These are phyloP conservation scores for Delphinella strobiligena DNA, from an alignment of 2,329 filamentous ascomycete genomes.

Conservation along the genomic window DNA sequence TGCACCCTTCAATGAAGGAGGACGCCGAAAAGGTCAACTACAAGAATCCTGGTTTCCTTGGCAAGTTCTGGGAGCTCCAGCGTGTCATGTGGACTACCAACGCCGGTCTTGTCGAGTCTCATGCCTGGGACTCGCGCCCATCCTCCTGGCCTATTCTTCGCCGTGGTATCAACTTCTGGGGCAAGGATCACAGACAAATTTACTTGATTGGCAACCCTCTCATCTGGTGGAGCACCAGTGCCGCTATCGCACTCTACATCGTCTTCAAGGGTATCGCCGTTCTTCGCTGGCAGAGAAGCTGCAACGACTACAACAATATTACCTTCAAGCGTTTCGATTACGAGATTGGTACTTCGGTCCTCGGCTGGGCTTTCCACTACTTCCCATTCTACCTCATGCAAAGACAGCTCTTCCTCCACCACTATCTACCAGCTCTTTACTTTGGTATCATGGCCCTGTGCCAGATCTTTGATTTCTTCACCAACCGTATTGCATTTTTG, in stretches of 20 bases:
- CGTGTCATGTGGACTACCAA: slow-evolving; percentile 99
- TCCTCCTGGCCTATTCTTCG: slow-evolving; percentile 83
- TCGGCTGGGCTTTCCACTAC: slow-evolving; percentile 96
- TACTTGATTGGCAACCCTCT: slow-evolving; percentile 93
- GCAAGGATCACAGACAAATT: slow-evolving; percentile 83
- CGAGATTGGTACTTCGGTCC: slow-evolving; percentile 77
- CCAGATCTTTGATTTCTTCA: slow-evolving; percentile 78
- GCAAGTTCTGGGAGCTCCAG: slow-evolving; percentile 95
- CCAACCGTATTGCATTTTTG: slow-evolving; percentile 57
- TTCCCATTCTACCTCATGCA: slow-evolving; percentile 99
- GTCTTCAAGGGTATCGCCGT: slow-evolving; percentile 79
- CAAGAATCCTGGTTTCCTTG: slow-evolving; percentile 83
- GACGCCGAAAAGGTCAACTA: slow-evolving; percentile 93
- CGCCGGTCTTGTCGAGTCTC: slow-evolving; percentile 87
- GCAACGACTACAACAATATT: slow-evolving; percentile 66
- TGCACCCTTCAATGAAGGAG: slow-evolving; percentile 62
- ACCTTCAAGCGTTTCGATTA: slow-evolving; percentile 97
- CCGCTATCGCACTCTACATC: slow-evolving; percentile 63
- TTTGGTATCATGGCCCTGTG: slow-evolving; percentile 84
- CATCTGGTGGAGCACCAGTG: slow-evolving; percentile 84
- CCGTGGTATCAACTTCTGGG: slow-evolving; percentile 99
- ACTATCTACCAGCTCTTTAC: slow-evolving; percentile 95
- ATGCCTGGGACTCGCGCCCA: slow-evolving; percentile 95
- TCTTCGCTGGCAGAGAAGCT: slow-evolving; percentile 90
- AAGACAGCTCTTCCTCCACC: slow-evolving; percentile 93